Evolutionary conservation across 345 rosid genomes (phyloP).

Genomic region (Salix brachista): DNA sequence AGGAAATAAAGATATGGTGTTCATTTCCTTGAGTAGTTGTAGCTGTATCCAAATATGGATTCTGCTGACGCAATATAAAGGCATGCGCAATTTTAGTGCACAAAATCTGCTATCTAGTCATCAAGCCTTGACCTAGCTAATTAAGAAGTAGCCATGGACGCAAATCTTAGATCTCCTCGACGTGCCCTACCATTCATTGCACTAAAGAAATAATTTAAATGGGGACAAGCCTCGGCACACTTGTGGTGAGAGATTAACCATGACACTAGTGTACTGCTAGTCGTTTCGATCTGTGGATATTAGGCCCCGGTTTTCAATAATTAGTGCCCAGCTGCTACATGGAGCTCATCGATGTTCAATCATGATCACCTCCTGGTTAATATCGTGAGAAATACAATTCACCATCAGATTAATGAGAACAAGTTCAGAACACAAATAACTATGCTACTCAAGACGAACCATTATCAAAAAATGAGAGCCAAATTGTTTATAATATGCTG

Average conservation of each 20-base stretch:
- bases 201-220: too few relatives aligned
- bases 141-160: too few relatives aligned
- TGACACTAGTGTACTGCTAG: neutral
- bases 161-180: too few relatives aligned
- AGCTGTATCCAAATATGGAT: constrained; percentile 9
- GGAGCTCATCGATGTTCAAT: neutral
- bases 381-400: neutral
- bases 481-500: neutral
- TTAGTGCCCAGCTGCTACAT: too few relatives aligned
- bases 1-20: neutral
- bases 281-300: neutral
- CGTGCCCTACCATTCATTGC: too few relatives aligned
- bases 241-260: constrained; percentile 19
- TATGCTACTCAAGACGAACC: neutral
- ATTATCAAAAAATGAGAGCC: neutral
- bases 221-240: neutral
- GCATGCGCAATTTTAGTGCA: constrained; percentile 21
- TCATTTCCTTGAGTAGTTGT: constrained; percentile 9
- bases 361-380: neutral
- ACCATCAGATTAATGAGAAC: neutral
- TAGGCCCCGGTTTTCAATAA: neutral
- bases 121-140: neutral
- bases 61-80: constrained; percentile 14
- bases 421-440: neutral
- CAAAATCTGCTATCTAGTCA: neutral